Conservation (phyloP, 495 filamentous ascomycete genomes). For the Neurospora cerealis region DNA sequence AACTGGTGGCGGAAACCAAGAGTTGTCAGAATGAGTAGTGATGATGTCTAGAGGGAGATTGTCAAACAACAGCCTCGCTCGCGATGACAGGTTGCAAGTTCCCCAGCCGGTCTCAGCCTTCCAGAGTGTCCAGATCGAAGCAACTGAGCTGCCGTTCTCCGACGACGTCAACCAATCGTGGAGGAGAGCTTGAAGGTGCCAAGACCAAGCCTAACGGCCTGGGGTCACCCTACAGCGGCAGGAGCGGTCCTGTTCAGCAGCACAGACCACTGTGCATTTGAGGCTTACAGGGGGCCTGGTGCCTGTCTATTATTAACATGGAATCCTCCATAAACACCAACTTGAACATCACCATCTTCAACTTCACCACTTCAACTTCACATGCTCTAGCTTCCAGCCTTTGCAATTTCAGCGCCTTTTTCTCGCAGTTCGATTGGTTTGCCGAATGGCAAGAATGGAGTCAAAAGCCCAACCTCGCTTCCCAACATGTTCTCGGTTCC, state of each 20-base stretch:
- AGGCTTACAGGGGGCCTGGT: background rate
- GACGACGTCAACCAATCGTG: background rate
- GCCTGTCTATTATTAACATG: background rate
- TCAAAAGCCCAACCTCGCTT: background rate
- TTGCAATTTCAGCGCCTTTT: background rate
- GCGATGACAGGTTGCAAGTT: slow-evolving; percentile 1
- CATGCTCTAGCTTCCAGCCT: background rate
- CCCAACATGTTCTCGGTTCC: background rate
- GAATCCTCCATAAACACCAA: background rate
- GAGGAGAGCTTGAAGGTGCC: background rate
- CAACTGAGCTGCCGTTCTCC: background rate
- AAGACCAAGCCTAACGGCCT: background rate
- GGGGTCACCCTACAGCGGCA: background rate
- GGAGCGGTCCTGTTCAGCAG: background rate
- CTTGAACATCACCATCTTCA: background rate
- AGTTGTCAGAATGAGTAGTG: background rate
- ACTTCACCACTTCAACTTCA: background rate
- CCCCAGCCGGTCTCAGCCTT: background rate
- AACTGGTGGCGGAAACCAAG: background rate
- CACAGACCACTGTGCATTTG: background rate
- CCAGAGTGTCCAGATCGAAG: background rate
- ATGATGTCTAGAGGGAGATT: background rate
- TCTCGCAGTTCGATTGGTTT: background rate
- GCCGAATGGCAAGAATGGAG: background rate
- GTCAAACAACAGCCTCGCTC: background rate